These are phyloP conservation scores for Paraphaeosphaeria minitans DNA, from an alignment of 2,329 filamentous ascomycete genomes.

Conservation along the genomic window DNA sequence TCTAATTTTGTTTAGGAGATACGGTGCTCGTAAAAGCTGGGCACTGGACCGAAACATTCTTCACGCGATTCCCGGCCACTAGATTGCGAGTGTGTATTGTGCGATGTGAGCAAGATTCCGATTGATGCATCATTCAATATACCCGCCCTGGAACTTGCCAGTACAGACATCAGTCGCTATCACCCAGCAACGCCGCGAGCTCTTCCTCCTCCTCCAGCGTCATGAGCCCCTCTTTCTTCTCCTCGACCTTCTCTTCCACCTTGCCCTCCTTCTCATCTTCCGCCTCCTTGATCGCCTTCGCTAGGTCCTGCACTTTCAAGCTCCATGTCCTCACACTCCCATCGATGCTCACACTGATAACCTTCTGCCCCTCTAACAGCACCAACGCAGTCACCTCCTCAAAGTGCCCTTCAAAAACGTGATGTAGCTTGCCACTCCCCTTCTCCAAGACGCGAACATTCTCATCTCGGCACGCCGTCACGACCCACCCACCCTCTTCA, in stretches of 20 bases:
- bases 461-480: constrained; percentile 91
- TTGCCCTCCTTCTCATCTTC: constrained; percentile 56
- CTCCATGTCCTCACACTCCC: constrained; percentile 86
- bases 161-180: constrained; percentile 57
- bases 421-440: constrained; percentile 72
- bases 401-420: constrained; percentile 80
- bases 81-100: neutral
- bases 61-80: too few relatives aligned
- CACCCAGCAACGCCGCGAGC: constrained; percentile 86
- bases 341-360: constrained; percentile 89
- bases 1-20: too few relatives aligned
- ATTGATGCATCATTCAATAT: neutral
- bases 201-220: constrained; percentile 93
- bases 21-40: too few relatives aligned
- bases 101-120: neutral
- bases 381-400: constrained; percentile 88
- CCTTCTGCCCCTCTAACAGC: constrained; percentile 59
- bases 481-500: constrained; percentile 72
- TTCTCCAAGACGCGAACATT: constrained; percentile 88
- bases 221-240: constrained; percentile 61
- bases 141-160: neutral
- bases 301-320: constrained; percentile 65
- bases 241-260: constrained; percentile 50
- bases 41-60: too few relatives aligned
- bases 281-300: constrained; percentile 57